These are phyloP conservation scores for Cordyceps farinosa DNA, from an alignment of 2,329 filamentous ascomycete species.

Conservation along the genomic window DNA sequence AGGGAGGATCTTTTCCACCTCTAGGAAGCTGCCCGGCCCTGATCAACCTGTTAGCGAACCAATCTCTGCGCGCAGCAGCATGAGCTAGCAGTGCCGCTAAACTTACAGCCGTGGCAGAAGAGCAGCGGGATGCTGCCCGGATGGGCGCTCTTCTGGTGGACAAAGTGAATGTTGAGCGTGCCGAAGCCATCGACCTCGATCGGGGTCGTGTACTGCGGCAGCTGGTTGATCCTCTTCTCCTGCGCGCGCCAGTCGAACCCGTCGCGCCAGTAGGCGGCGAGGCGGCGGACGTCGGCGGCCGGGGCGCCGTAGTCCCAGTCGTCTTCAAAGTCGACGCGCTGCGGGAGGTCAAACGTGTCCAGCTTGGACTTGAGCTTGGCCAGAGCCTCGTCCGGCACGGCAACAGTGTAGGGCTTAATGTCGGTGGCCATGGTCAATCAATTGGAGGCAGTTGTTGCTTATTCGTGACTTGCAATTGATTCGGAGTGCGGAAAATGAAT, in stretches of 20 bases:
- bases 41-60: no score
- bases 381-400: slow-evolving; percentile 26
- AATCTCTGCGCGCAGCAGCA: background rate
- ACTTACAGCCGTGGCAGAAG: slow-evolving; percentile 38
- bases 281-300: slow-evolving; percentile 26
- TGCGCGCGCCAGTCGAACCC: slow-evolving; percentile 56
- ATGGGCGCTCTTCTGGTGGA: slow-evolving; percentile 50
- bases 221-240: slow-evolving; percentile 52
- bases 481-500: background rate
- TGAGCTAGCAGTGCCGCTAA: background rate
- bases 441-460: background rate
- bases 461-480: background rate
- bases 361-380: slow-evolving; percentile 27
- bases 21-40: slow-evolving; percentile 66
- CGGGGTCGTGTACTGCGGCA: slow-evolving; percentile 51
- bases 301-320: slow-evolving; percentile 26
- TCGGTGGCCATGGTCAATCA: slow-evolving; percentile 8
- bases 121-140: slow-evolving; percentile 56
- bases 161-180: slow-evolving; percentile 56
- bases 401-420: slow-evolving; percentile 30
- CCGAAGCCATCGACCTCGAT: slow-evolving; percentile 53
- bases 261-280: slow-evolving; percentile 30
- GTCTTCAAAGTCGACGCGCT: slow-evolving; percentile 18
- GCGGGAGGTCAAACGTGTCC: slow-evolving; percentile 22
- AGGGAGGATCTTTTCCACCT: slow-evolving; percentile 60